These are phyloP conservation scores for Pinus tabuliformis DNA, from an alignment of 75 land plant genomes.

Conservation along the genomic window DNA sequence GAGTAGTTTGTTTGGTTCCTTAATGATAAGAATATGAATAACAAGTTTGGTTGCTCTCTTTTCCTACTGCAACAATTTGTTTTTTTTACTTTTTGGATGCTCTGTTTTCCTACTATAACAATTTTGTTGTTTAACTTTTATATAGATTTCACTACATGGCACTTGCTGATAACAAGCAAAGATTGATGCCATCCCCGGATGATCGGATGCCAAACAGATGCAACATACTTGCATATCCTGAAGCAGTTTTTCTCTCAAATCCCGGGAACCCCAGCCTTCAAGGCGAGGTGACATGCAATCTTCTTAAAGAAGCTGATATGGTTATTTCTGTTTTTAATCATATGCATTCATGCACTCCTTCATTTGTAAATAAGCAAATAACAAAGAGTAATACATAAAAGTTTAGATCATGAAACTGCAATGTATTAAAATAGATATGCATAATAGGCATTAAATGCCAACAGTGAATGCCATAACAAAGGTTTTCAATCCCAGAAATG, in stretches of 20 bases:
- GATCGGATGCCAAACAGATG: constrained; percentile 58
- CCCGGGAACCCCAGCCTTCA: constrained; percentile 54
- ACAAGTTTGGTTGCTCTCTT: background rate
- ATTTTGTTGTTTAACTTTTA: constrained; percentile 5
- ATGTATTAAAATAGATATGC: background rate
- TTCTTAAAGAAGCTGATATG: background rate
- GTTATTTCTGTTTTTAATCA: background rate
- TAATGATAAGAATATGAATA: background rate
- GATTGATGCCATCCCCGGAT: constrained; percentile 75
- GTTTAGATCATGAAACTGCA: background rate
- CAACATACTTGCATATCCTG: constrained; percentile 71
- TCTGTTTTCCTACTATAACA: no score
- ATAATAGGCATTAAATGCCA: background rate
- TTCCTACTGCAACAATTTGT: background rate
- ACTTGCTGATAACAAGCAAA: constrained; percentile 58
- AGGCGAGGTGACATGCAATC: constrained; percentile 63
- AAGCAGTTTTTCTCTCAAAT: constrained; percentile 66
- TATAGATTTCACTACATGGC: constrained; percentile 89
- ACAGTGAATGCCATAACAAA: background rate
- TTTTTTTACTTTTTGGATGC: no score
- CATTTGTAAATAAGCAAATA: background rate
- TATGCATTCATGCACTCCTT: constrained; percentile 1
- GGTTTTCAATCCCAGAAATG: background rate
- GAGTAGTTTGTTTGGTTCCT: background rate
- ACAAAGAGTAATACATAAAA: background rate